phyloP scores from a whole-genome alignment of 306 rosid genomes.

The Bauhinia variegata region DNA sequence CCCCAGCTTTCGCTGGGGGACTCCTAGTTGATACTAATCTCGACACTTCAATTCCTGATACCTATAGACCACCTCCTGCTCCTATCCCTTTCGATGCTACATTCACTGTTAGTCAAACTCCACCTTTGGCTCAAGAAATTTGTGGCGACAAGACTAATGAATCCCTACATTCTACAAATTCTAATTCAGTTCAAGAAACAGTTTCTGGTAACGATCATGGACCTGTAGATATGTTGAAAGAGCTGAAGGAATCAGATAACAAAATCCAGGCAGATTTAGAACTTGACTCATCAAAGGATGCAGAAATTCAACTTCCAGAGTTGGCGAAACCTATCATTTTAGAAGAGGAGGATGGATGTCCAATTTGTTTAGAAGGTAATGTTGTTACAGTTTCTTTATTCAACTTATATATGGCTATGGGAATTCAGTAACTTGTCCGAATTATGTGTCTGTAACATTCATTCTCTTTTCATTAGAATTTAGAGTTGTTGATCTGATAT shows the following conservation, averaged over 20 bases:
- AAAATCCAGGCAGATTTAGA: slow-evolving; percentile 56
- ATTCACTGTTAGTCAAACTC: slow-evolving; percentile 55
- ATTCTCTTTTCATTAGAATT: slow-evolving; percentile 30
- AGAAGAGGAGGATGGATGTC: slow-evolving; percentile 87
- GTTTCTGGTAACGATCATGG: slow-evolving; percentile 51
- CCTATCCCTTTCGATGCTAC: slow-evolving; percentile 78
- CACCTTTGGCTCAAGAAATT: slow-evolving; percentile 62
- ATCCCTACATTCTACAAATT: slow-evolving; percentile 52
- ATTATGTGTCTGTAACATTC: slow-evolving; percentile 1
- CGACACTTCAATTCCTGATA: slow-evolving; percentile 86
- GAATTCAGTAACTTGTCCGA: slow-evolving; percentile 12
- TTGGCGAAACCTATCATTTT: slow-evolving; percentile 51
- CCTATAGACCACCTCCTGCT: slow-evolving; percentile 84
- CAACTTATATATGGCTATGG: background rate
- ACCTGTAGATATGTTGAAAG: slow-evolving; percentile 56
- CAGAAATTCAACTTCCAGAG: slow-evolving; percentile 73
- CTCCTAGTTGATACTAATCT: slow-evolving; percentile 87
- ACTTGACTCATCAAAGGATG: slow-evolving; percentile 46
- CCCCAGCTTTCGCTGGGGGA: slow-evolving; percentile 60
- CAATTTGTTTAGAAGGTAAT: slow-evolving; percentile 96
- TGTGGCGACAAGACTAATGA: slow-evolving; percentile 53
- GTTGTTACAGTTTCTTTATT: slow-evolving; percentile 22
- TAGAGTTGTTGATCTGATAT: slow-evolving; percentile 14
- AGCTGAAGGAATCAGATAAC: slow-evolving; percentile 56
- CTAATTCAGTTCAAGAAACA: slow-evolving; percentile 61